Evolutionary conservation across 345 rosid genomes (phyloP).

Genomic region (Moricandia moricandioides): DNA sequence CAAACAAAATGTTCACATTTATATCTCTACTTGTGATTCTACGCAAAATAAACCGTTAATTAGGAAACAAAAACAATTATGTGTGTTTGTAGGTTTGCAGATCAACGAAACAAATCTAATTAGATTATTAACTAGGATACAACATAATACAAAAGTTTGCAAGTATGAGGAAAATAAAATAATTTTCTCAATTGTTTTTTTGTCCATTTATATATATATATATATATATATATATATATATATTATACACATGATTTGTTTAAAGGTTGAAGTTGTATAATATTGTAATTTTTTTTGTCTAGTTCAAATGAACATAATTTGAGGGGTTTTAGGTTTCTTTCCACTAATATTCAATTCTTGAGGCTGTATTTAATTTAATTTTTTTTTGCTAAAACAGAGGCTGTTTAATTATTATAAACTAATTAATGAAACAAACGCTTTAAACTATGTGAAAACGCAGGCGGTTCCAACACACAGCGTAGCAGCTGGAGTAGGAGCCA

Average conservation of each 20-base stretch:
- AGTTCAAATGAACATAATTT: neutral
- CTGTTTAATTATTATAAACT: neutral
- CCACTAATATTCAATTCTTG: neutral
- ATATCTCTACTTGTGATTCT: neutral
- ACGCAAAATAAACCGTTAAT: neutral
- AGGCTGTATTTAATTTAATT: too few species aligned
- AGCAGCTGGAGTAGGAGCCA: conserved; percentile 68
- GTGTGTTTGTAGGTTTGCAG: neutral
- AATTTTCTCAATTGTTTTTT: neutral
- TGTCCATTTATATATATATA: neutral
- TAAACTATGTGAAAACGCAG: conserved; percentile 39
- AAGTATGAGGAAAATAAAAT: neutral
- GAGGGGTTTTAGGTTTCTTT: neutral
- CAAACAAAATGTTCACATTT: neutral
- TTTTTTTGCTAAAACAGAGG: too few species aligned
- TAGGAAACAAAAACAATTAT: neutral
- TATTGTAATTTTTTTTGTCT: neutral
- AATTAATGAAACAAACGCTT: conserved; percentile 16
- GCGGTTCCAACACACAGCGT: conserved; percentile 70
- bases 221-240: too few species aligned
- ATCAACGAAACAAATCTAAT: neutral
- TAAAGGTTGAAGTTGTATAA: neutral
- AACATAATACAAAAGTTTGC: neutral
- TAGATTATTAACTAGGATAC: neutral
- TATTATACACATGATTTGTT: neutral